Evolutionary conservation across 2,329 filamentous ascomycete species (phyloP).

Genomic region (Fusarium transvaalense): DNA sequence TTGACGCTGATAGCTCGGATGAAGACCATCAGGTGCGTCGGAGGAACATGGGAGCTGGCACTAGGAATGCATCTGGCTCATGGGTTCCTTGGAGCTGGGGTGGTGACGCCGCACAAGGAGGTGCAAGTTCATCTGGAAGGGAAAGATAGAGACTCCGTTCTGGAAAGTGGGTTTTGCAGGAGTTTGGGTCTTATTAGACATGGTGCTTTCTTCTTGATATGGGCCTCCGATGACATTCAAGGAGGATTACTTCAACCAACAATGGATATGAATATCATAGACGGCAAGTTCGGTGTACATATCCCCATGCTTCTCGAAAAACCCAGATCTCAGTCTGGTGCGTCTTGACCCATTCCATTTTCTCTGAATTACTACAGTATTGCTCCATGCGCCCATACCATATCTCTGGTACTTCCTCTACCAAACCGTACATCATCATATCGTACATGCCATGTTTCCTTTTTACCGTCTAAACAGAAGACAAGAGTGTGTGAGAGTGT

Average conservation of each 20-base stretch:
- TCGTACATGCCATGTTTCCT: constrained; percentile 28
- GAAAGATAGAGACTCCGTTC: constrained; percentile 52
- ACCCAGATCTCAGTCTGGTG: neutral
- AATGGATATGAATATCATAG: constrained; percentile 30
- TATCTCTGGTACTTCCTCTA: constrained; percentile 12
- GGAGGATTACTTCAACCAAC: constrained; percentile 8
- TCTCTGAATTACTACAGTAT: constrained; percentile 11
- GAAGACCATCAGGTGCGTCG: constrained; percentile 59
- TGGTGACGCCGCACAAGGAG: constrained; percentile 27
- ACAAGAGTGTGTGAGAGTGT: neutral
- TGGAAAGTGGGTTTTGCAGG: constrained; percentile 42
- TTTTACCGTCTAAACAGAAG: constrained; percentile 15
- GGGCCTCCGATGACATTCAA: constrained; percentile 12
- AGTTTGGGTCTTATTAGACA: constrained; percentile 48
- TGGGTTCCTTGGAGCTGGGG: constrained; percentile 67
- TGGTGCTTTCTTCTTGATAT: constrained; percentile 26
- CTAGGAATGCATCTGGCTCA: constrained; percentile 51
- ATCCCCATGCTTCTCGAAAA: constrained; percentile 9
- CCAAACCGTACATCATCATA: constrained; percentile 14
- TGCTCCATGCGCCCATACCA: constrained; percentile 26
- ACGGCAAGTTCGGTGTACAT: constrained; percentile 18
- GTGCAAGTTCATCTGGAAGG: constrained; percentile 54
- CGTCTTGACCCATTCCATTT: constrained; percentile 8
- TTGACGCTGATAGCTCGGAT: constrained; percentile 77
- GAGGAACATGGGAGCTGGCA: constrained; percentile 47